phyloP scores from a whole-genome alignment of 306 rosid species.

The Prinsepia uniflora region DNA sequence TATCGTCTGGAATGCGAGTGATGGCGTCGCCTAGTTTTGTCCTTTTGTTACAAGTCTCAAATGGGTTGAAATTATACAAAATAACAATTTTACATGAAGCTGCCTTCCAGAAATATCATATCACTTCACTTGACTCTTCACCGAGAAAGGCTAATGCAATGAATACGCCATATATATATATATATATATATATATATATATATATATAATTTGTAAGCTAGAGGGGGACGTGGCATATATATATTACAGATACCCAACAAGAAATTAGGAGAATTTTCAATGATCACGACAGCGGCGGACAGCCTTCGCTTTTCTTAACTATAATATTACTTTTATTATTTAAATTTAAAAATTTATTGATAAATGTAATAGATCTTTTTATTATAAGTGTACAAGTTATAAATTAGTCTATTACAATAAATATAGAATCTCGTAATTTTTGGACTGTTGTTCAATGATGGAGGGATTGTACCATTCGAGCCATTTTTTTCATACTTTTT shows the following conservation, averaged over 20 bases:
- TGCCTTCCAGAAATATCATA: conserved; percentile 24
- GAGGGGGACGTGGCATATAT: too few relatives aligned
- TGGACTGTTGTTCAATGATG: too few relatives aligned
- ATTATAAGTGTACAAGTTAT: too few relatives aligned
- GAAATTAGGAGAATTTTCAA: conserved; percentile 16
- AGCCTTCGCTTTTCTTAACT: too few relatives aligned
- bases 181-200: neutral
- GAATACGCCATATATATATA: neutral
- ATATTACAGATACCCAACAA: neutral
- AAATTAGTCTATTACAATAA: too few relatives aligned
- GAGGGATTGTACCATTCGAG: too few relatives aligned
- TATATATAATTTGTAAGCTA: neutral
- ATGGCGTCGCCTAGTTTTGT: conserved; percentile 20
- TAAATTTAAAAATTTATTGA: too few relatives aligned
- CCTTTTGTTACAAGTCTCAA: conserved; percentile 28
- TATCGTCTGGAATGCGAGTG: neutral
- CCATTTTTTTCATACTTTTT: too few relatives aligned
- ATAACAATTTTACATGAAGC: neutral
- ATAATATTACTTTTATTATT: too few relatives aligned
- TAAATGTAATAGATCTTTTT: too few relatives aligned
- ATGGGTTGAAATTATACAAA: conserved; percentile 21
- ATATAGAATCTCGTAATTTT: too few relatives aligned
- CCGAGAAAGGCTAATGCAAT: neutral
- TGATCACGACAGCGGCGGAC: conserved; percentile 13
- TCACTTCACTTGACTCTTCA: conserved; percentile 19